phyloP scores from a whole-genome alignment of 768 basidiomycete species.

The Termitomyces bulborhizus region DNA sequence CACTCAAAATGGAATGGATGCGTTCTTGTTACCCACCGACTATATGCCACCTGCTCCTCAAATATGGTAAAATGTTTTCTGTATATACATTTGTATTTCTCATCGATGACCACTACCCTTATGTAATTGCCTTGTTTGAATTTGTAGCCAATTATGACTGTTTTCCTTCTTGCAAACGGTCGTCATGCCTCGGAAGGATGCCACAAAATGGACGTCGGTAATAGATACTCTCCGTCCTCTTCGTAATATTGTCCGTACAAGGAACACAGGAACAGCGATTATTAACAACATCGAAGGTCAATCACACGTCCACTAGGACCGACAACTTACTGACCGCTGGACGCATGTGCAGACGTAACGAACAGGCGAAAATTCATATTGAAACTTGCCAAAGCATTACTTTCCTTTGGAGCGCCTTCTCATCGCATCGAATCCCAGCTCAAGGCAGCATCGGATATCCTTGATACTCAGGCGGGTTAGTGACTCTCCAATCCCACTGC shows the following conservation, averaged over 20 bases:
- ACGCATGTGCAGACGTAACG: slow-evolving; percentile 29
- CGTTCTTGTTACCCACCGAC: slow-evolving; percentile 72
- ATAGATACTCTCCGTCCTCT: slow-evolving; percentile 14
- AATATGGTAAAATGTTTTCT: slow-evolving; percentile 52
- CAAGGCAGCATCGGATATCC: slow-evolving; percentile 67
- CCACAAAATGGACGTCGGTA: slow-evolving; percentile 7
- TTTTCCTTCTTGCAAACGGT: not conserved
- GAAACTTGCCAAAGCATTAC: slow-evolving; percentile 79
- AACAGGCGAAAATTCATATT: slow-evolving; percentile 69
- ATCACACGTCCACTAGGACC: not conserved
- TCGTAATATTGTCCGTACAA: slow-evolving; percentile 24
- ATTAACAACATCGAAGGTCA: slow-evolving; percentile 44
- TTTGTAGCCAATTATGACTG: slow-evolving; percentile 3
- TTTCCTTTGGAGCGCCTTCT: slow-evolving; percentile 92
- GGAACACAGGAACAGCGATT: slow-evolving; percentile 28
- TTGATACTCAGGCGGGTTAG: slow-evolving; percentile 66
- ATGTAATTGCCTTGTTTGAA: slow-evolving; percentile 9
- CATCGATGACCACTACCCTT: slow-evolving; percentile 4
- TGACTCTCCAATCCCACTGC: not conserved
- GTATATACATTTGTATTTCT: slow-evolving; percentile 4
- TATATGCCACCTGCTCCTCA: slow-evolving; percentile 67
- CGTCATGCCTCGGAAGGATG: not conserved
- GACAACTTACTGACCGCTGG: not conserved
- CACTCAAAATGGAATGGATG: slow-evolving; percentile 79
- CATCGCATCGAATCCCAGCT: slow-evolving; percentile 91